Percentiles rank a stretch among this genome's conserved stretches.
phyloP scores from a whole-genome alignment of 139 green algal species.

The Chlorella ohadii region DNA sequence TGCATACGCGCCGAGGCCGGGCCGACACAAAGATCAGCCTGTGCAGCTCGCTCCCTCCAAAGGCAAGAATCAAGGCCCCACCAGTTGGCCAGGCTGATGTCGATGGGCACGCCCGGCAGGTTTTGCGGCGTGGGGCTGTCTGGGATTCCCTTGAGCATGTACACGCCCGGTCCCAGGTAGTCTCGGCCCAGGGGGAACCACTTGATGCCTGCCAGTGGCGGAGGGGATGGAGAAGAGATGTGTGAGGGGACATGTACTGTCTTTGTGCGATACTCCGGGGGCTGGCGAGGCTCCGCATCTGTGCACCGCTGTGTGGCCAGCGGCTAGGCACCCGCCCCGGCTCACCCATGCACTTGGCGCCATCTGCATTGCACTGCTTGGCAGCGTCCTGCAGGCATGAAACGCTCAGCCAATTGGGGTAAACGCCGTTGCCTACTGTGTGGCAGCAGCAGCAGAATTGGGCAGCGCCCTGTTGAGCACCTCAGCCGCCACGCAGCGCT shows the following conservation, averaged over 20 bases:
- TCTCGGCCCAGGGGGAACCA: conserved; percentile 3
- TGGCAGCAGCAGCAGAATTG: neutral
- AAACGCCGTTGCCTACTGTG: no score
- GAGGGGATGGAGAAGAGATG: neutral
- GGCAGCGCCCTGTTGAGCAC: neutral
- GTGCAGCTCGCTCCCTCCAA: no score
- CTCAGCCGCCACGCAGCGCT: neutral
- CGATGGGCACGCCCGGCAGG: neutral
- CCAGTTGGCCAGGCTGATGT: conserved; percentile 1
- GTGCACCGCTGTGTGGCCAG: neutral
- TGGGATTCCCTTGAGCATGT: conserved; percentile 11
- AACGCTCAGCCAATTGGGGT: no score
- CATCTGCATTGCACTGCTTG: no score
- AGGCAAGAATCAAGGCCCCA: no score
- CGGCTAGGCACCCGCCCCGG: neutral
- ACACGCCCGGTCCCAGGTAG: neutral
- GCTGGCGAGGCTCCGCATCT: neutral
- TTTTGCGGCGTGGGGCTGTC: neutral
- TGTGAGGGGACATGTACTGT: neutral
- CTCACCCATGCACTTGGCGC: no score
- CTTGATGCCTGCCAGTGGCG: conserved; percentile 2
- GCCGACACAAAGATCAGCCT: no score
- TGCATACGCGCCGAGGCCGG: no score
- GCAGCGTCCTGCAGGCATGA: no score
- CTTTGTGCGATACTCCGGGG: neutral